Percentiles rank a stretch among this genome's conserved stretches.
Evolutionary conservation across 768 basidiomycete species (phyloP).

Genomic region (Tephrocybe sp.): DNA sequence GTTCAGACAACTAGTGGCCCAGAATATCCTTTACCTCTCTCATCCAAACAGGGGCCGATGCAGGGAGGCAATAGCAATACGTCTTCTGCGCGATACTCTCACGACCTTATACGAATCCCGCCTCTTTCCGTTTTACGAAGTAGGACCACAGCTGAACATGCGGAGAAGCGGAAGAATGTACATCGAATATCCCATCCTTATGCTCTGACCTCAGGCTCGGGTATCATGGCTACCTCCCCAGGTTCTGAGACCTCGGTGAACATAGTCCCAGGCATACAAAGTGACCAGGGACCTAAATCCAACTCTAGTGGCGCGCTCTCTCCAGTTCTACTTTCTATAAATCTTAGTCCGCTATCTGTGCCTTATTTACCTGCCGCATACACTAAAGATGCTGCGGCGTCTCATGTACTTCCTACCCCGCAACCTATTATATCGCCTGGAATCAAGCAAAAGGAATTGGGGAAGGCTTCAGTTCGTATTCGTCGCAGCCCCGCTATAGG

Average conservation of each 20-base stretch:
- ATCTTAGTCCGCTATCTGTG: constrained; percentile 9
- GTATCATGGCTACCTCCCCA: background rate
- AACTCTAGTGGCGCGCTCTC: constrained; percentile 6
- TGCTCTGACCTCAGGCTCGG: constrained; percentile 17
- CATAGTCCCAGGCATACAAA: background rate
- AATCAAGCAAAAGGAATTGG: constrained; percentile 10
- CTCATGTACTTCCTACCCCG: background rate
- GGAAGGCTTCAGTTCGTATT: constrained; percentile 22
- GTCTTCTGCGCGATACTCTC: background rate
- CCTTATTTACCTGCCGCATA: constrained; percentile 3
- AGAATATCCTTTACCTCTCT: constrained; percentile 20
- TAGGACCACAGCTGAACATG: background rate
- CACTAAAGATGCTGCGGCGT: too few relatives aligned
- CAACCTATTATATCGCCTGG: constrained; percentile 2
- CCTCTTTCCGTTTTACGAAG: constrained; percentile 1
- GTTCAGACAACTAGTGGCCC: constrained; percentile 13
- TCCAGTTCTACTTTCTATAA: constrained; percentile 7
- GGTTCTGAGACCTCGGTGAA: background rate
- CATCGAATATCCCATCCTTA: constrained; percentile 30
- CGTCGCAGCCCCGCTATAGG: constrained; percentile 39
- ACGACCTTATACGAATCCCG: background rate
- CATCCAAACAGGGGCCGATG: constrained; percentile 6
- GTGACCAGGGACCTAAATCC: background rate
- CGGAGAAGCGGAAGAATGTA: too few relatives aligned
- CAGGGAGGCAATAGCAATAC: too few relatives aligned